Evolutionary conservation across 1,284 basidiomycete species (phyloP).

Genomic region (Irpex sp.): DNA sequence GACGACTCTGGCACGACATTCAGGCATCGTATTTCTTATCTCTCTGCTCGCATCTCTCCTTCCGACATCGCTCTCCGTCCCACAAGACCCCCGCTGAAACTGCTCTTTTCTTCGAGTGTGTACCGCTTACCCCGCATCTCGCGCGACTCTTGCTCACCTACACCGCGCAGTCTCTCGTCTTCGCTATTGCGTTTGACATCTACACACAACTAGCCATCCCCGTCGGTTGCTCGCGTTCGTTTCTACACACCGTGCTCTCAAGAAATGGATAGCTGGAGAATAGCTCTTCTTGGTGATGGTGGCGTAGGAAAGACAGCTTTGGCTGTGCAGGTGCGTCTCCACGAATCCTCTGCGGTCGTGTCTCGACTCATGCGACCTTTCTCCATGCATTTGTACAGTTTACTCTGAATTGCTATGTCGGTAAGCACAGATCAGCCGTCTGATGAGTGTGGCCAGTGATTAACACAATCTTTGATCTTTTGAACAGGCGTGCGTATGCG

Average conservation of each 20-base stretch:
- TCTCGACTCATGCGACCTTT: background rate
- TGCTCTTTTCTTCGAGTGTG: slow-evolving; percentile 19
- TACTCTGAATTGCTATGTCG: slow-evolving; percentile 91
- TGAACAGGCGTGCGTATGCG: slow-evolving; percentile 17
- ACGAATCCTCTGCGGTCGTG: slow-evolving; percentile 2
- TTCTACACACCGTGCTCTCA: slow-evolving; percentile 3
- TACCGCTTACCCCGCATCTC: slow-evolving; percentile 15
- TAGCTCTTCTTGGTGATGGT: slow-evolving; percentile 95
- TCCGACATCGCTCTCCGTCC: slow-evolving; percentile 5
- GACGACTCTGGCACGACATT: slow-evolving; percentile 65
- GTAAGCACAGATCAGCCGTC: slow-evolving; percentile 37
- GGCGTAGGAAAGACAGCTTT: slow-evolving; percentile 98
- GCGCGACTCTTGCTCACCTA: slow-evolving; percentile 18
- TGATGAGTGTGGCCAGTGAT: slow-evolving; percentile 8
- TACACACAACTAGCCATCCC: background rate
- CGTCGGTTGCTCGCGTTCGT: slow-evolving; percentile 4
- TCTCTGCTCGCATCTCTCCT: slow-evolving; percentile 15
- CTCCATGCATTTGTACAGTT: slow-evolving; percentile 49
- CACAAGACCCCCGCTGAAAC: background rate
- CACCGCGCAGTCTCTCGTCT: slow-evolving; percentile 23
- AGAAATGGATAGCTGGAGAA: slow-evolving; percentile 87
- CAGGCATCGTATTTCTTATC: slow-evolving; percentile 34
- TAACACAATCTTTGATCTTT: background rate
- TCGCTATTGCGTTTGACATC: slow-evolving; percentile 1
- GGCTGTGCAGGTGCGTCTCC: slow-evolving; percentile 79